Base-by-base conservation (phyloP, 495 filamentous ascomycete species). In the Lasiosphaeria ovina region DNA sequence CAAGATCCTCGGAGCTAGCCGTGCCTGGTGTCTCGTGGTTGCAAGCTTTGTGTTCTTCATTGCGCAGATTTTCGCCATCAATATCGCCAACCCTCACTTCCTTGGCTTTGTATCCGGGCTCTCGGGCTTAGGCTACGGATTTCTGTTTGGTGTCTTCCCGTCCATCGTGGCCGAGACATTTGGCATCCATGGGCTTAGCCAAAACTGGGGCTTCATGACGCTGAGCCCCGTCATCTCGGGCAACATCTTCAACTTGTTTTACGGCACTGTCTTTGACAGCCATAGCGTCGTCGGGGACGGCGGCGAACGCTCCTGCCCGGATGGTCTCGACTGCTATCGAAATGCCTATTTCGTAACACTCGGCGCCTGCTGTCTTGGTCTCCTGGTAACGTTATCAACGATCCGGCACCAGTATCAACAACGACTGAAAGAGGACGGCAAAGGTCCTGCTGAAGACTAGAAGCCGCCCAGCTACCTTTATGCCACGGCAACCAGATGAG, bases 161-260 rank as follows among this genome's bases (percentile, higher is more conserved):
- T 90, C 95, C 1, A 85, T 98, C 52, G 88, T 92, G 3, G 89
- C 93, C 11, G 93, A 98, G 68, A 86, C 89, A 3, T 98, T 98
- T 71, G 94, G 95, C 34, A 86, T 97, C 42, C 79, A 85, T 60
- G 93, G 94, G n/a, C 79, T 98, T 17, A 88, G 83, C 64, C 88
- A 90, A 72, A 96, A 96, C 73, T 98, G 93, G 91, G 94, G 94
- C 36, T 87, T 86, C 64, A 96, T 98, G 89, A 97, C 89, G 0
- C 76, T 98, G 16, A 84, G 88, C 11, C 92, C 93, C 0, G 88
- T 96, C 5, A 75, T 97, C 54, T 90, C 85, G 16, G 90, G 90
- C 45, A 95, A 98, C 58, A 73, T 96, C 35, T 97, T 97, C 77
- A 98, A 97, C 73, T 73, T 98, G 4, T 81, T 91, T 49, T 98